Evolutionary conservation across 805 yeast species (phyloP), one percentile per base, ranked within the genome.

Genomic region (Metschnikowia koreensis): DNA sequence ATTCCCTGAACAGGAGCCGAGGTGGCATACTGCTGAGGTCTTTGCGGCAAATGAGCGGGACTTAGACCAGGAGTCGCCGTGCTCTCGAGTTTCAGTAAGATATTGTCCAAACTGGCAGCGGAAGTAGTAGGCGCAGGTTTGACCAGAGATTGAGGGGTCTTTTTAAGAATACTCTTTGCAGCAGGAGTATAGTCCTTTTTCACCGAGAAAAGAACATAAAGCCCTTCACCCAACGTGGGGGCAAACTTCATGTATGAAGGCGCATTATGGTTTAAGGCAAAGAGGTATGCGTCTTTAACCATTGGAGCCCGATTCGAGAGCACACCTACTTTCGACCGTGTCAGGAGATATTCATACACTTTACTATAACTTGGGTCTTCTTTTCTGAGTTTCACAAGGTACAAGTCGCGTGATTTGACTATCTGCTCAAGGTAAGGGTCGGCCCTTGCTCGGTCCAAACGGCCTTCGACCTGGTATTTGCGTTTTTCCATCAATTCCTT

Each of bases 261-360:
- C 28, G 50, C 43, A 13, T 40, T 40, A 13, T 39, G 52, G 39
- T 42, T 51, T 33, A 78, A 49, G 1, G 84, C 76, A 29, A 84
- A 65, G 48, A 86, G 55, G 63, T 86, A 86, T 8, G 86, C 77
- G 65, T 86, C 92, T 59, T 84, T 85, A 38, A 83, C 84, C 57
- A 74, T 72, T 8, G 64, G 54, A 0, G 81, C 80, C 47, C 72
- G 71, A 16, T 70, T 73, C 11, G 80, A 76, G 42, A 86, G 69
- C 15, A 85, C 90, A 1, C 90, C 92, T 46, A 79, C 81, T 61
- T 81, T 81, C 29, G 65, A 60, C 29, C 79, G 68, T 6, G 67
- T 60, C 38, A 67, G 60, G 58, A 83, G 79, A 62, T 83, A 82
- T 15, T 75, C 71, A 51, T 57, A 68, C 45, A 73, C 63, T 54